phyloP scores from a whole-genome alignment of 1,284 basidiomycete genomes.

The Fomes fomentarius region DNA sequence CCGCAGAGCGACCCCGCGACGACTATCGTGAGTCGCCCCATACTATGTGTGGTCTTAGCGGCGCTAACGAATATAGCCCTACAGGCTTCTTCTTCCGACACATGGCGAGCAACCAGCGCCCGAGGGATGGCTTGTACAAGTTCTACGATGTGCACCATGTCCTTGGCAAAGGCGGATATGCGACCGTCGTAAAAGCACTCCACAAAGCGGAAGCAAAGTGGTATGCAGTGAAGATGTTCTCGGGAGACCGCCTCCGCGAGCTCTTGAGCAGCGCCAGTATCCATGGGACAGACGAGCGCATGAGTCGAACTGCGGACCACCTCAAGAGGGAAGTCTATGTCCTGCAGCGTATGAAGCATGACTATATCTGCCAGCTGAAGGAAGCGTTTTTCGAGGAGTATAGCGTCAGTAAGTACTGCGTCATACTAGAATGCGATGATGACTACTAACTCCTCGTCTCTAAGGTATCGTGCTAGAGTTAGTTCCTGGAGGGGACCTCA shows the following conservation, averaged over 20 bases:
- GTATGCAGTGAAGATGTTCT: constrained; percentile 79
- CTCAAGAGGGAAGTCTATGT: constrained; percentile 69
- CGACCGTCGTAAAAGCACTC: constrained; percentile 73
- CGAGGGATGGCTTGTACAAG: constrained; percentile 55
- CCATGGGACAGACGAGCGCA: neutral
- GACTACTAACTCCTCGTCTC: too few species aligned
- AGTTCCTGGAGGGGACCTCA: constrained; percentile 18
- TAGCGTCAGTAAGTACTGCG: constrained; percentile 57
- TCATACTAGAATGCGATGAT: too few species aligned
- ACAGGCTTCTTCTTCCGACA: constrained; percentile 55
- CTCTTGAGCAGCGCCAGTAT: constrained; percentile 1
- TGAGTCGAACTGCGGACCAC: neutral
- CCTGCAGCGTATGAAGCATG: constrained; percentile 72
- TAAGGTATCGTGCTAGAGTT: constrained; percentile 22
- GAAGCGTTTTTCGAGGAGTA: constrained; percentile 72
- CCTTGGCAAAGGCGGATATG: constrained; percentile 81
- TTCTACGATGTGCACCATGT: constrained; percentile 67
- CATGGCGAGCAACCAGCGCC: constrained; percentile 43
- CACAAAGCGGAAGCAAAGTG: constrained; percentile 57
- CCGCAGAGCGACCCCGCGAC: neutral
- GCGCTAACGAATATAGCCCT: too few species aligned
- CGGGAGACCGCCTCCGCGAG: constrained; percentile 40
- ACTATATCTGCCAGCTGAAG: constrained; percentile 79
- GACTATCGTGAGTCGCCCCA: neutral
- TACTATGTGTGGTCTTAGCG: neutral